These are phyloP conservation scores for Lachancea fermentati DNA, from an alignment of 805 yeast genomes.

Conservation along the genomic window DNA sequence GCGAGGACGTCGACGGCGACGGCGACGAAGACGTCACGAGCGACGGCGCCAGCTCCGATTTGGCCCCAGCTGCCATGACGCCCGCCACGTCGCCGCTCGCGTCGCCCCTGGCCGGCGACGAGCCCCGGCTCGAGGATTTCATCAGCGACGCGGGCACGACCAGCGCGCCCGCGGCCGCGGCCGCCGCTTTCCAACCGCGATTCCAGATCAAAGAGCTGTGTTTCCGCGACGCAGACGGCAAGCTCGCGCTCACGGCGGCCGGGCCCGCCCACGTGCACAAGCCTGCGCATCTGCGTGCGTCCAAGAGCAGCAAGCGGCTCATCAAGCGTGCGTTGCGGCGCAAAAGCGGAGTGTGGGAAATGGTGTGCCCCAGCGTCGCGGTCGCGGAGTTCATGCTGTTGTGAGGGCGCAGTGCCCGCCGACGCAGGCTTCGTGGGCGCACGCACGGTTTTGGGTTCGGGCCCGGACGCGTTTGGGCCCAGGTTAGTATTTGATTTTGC, in stretches of 20 bases:
- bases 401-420: slow-evolving; percentile 4
- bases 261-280: slow-evolving; percentile 3
- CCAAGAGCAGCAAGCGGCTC: slow-evolving; percentile 13
- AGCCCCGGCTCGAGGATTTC: slow-evolving; percentile 8
- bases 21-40: slow-evolving; percentile 3
- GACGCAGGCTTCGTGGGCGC: too few species aligned
- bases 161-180: slow-evolving; percentile 1
- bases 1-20: slow-evolving; percentile 5
- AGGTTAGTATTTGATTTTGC: not conserved
- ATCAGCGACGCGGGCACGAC: slow-evolving; percentile 5
- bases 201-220: slow-evolving; percentile 25
- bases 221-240: slow-evolving; percentile 30
- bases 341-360: slow-evolving; percentile 30
- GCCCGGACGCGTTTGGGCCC: too few species aligned
- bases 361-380: slow-evolving; percentile 31
- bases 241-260: slow-evolving; percentile 19
- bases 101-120: not conserved
- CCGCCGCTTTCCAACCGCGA: slow-evolving; percentile 8
- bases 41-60: slow-evolving; percentile 1
- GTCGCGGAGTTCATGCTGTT: slow-evolving; percentile 32
- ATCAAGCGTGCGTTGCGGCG: slow-evolving; percentile 25
- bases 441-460: too few species aligned
- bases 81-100: slow-evolving; percentile 1
- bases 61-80: slow-evolving; percentile 2
- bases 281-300: slow-evolving; percentile 1